phyloP scores from a whole-genome alignment of 768 basidiomycete species.

The Daedaleopsis sinensis region DNA sequence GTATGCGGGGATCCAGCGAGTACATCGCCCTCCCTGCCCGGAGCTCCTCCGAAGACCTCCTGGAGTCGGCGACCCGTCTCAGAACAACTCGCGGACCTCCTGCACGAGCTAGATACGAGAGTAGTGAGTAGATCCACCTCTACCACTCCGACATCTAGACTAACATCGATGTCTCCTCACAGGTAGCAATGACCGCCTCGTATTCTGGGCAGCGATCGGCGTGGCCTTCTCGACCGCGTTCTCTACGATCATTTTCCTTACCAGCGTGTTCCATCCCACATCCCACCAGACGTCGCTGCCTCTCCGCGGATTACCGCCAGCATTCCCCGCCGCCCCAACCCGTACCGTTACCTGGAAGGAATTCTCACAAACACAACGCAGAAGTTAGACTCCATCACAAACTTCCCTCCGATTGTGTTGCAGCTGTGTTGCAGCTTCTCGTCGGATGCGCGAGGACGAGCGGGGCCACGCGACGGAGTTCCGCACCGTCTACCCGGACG shows the following conservation, averaged over 20 bases:
- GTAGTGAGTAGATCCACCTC: neutral
- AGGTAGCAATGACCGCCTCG: constrained; percentile 4
- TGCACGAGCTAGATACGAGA: neutral
- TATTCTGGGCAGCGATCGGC: constrained; percentile 13
- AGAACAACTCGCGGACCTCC: neutral
- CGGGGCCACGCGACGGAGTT: constrained; percentile 2
- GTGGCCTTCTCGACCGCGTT: constrained; percentile 5
- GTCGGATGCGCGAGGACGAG: constrained; percentile 10
- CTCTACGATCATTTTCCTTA: constrained; percentile 3
- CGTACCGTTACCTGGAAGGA: constrained; percentile 16
- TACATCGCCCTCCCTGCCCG: neutral
- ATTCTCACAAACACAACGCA: constrained; percentile 2
- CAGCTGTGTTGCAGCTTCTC: constrained; percentile 4
- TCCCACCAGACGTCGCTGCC: neutral
- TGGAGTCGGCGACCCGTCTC: neutral
- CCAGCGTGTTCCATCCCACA: neutral
- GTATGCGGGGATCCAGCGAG: neutral
- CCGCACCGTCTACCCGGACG: constrained; percentile 19
- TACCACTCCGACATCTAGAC: neutral
- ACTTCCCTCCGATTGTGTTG: constrained; percentile 17
- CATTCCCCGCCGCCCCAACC: constrained; percentile 7
- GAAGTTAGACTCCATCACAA: constrained; percentile 8
- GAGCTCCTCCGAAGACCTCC: neutral
- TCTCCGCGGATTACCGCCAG: neutral
- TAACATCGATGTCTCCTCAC: neutral